Conservation (phyloP, 2,329 filamentous ascomycete genomes). For the Bipolaris victoriae region DNA sequence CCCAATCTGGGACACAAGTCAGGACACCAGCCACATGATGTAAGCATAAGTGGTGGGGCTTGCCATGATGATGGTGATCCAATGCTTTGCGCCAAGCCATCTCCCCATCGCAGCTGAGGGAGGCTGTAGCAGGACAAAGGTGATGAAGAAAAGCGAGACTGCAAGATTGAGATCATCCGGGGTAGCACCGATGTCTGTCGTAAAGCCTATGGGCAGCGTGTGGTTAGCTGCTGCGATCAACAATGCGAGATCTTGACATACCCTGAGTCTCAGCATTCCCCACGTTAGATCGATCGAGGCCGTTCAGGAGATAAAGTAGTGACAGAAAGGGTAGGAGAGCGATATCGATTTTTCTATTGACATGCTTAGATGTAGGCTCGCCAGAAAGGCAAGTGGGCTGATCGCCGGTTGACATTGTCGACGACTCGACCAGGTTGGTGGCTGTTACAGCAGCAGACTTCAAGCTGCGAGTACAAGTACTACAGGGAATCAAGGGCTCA, state of each 20-base stretch:
- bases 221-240: conserved; percentile 3
- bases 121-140: conserved; percentile 33
- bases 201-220: conserved; percentile 23
- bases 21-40: not conserved
- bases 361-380: conserved; percentile 7
- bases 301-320: conserved; percentile 32
- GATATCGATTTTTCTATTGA: conserved; percentile 31
- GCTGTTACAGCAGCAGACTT: not conserved
- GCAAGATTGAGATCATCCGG: conserved; percentile 34
- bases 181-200: conserved; percentile 27
- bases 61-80: conserved; percentile 29
- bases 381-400: not conserved
- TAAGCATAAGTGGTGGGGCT: not conserved
- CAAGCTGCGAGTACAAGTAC: not conserved
- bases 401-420: not conserved
- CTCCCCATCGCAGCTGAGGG: conserved; percentile 27
- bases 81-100: conserved; percentile 31
- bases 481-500: not conserved
- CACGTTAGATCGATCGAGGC: conserved; percentile 33
- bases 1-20: conserved; percentile 22
- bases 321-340: conserved; percentile 30
- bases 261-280: conserved; percentile 38
- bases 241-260: conserved; percentile 6
- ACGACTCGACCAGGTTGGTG: not conserved
- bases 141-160: conserved; percentile 34